Conservation (phyloP, 805 yeast genomes). For the Yamadazyma olivae region DNA sequence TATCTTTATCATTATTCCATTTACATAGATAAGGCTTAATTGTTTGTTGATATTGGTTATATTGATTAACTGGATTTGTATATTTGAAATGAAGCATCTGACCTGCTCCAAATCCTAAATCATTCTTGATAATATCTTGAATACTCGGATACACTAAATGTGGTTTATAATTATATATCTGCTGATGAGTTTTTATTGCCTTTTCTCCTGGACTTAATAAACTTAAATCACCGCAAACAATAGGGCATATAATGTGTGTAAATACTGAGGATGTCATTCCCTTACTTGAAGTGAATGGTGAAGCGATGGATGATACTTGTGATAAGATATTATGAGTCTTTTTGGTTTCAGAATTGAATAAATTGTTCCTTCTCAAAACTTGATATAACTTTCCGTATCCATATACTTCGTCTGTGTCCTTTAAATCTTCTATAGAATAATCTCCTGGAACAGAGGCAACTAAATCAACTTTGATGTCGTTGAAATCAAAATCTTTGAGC, state of each 20-base stretch:
- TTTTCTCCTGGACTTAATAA: constrained; percentile 24
- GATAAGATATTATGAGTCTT: constrained; percentile 32
- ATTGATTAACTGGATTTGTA: constrained; percentile 11
- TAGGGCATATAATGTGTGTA: constrained; percentile 47
- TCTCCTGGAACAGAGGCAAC: constrained; percentile 55
- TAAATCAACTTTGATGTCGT: constrained; percentile 47
- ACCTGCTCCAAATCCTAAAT: constrained; percentile 49
- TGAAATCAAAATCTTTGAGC: constrained; percentile 42
- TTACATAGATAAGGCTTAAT: constrained; percentile 41
- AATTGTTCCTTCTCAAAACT: constrained; percentile 29
- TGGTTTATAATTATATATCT: constrained; percentile 25
- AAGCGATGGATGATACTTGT: constrained; percentile 49
- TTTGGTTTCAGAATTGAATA: constrained; percentile 5
- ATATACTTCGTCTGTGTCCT: constrained; percentile 25
- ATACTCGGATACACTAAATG: constrained; percentile 45
- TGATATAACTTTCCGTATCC: constrained; percentile 50
- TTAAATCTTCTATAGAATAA: constrained; percentile 14
- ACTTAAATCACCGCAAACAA: constrained; percentile 15
- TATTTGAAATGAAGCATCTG: constrained; percentile 47
- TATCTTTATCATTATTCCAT: constrained; percentile 34
- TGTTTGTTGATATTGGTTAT: constrained; percentile 18
- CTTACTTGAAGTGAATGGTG: constrained; percentile 29
- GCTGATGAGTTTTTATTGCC: constrained; percentile 19
- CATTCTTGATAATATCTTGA: constrained; percentile 34
- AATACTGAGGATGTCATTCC: constrained; percentile 36